Evolutionary conservation across 129 eudicot genomes (phyloP).

Genomic region (Saposhnikovia divaricata): DNA sequence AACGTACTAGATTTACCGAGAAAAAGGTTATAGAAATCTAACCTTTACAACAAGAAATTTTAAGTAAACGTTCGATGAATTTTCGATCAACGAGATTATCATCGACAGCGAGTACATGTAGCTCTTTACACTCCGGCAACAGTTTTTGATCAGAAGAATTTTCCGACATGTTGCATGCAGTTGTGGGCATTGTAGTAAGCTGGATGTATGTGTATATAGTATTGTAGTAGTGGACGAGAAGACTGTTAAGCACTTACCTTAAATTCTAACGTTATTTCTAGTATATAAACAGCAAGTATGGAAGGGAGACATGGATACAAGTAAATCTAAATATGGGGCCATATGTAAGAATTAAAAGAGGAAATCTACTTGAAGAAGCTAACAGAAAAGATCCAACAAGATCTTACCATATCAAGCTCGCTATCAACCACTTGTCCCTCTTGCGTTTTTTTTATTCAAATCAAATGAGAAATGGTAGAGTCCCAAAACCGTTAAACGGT

Average conservation of each 20-base stretch:
- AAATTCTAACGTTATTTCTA: neutral
- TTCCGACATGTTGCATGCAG: conserved; percentile 7
- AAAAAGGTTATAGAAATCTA: neutral
- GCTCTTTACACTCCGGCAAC: too few species aligned
- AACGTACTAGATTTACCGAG: too few species aligned
- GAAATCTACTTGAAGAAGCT: conserved; percentile 23
- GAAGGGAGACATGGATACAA: neutral
- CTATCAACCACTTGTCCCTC: conserved; percentile 55
- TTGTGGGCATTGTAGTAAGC: conserved; percentile 1
- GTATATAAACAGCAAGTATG: neutral
- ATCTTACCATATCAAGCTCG: conserved; percentile 53
- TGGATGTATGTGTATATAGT: neutral
- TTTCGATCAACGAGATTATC: conserved; percentile 80
- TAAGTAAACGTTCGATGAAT: conserved; percentile 71
- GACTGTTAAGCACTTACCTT: neutral
- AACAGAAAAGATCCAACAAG: conserved; percentile 26
- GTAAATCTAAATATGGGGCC: neutral
- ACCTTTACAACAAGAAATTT: conserved; percentile 75
- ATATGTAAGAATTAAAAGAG: conserved; percentile 11
- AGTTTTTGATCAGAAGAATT: neutral
- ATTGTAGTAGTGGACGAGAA: neutral
- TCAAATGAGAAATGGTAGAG: too few species aligned
- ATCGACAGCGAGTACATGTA: conserved; percentile 93
- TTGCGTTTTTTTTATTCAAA: neutral
- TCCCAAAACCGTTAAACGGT: too few species aligned